A percentile compares a stretch with the other conserved stretches of the same genome.
Conservation (phyloP, 2,329 filamentous ascomycete species). For the Pyrenophora graminea region DNA sequence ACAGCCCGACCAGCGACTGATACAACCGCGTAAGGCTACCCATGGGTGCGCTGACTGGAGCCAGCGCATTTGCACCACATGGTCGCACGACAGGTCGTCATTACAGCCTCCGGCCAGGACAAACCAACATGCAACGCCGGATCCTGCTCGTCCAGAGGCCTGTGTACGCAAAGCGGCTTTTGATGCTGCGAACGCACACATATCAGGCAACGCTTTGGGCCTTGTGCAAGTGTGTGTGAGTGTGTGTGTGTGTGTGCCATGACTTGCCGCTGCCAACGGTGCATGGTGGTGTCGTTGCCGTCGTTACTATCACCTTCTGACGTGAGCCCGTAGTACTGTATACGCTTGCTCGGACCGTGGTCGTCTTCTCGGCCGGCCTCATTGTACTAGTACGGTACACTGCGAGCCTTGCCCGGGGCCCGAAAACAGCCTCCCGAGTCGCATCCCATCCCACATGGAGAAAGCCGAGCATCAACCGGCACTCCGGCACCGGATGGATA, state of each 20-base stretch:
- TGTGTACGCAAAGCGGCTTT: slow-evolving; percentile 14
- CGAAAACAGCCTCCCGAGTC: slow-evolving; percentile 2
- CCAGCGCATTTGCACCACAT: slow-evolving; percentile 31
- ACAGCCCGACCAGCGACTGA: slow-evolving; percentile 12
- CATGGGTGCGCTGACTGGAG: slow-evolving; percentile 34
- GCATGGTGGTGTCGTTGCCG: slow-evolving; percentile 1
- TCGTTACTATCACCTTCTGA: neutral
- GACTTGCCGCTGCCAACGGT: slow-evolving; percentile 7
- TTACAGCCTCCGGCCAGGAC: slow-evolving; percentile 8
- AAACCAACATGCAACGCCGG: slow-evolving; percentile 9
- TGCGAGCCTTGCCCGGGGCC: slow-evolving; percentile 2
- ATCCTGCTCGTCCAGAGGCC: slow-evolving; percentile 10
- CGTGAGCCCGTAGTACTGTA: slow-evolving; percentile 1
- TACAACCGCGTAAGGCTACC: slow-evolving; percentile 21
- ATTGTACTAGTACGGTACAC: neutral
- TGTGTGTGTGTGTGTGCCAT: neutral
- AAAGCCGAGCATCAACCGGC: slow-evolving; percentile 4
- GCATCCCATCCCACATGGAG: neutral
- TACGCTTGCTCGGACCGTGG: slow-evolving; percentile 7
- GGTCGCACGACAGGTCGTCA: slow-evolving; percentile 30
- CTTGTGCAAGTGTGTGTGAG: neutral
- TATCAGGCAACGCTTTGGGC: slow-evolving; percentile 1
- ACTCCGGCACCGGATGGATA: slow-evolving; percentile 5
- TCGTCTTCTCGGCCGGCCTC: slow-evolving; percentile 5
- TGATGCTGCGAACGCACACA: slow-evolving; percentile 4